Evolutionary conservation across 2,329 filamentous ascomycete genomes (phyloP), one percentile per base, ranked within the genome.

Genomic region (Conoideocrella luteorostrata): DNA sequence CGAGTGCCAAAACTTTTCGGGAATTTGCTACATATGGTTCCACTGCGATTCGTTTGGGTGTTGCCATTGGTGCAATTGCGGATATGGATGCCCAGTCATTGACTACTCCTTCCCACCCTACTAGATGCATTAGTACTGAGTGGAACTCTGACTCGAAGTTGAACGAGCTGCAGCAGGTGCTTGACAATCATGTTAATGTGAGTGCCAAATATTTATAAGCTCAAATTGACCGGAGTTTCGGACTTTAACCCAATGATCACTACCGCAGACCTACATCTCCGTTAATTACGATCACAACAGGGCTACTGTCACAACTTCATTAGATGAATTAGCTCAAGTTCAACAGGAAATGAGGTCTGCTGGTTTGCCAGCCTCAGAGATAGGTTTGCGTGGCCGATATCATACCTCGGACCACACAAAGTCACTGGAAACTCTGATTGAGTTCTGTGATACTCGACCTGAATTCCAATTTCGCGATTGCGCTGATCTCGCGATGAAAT

Each of bases 241-340:
- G 32, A 34, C 32, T 34, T 18, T 13, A 34, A 34, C 32, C 32
- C 32, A 15, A 34, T 18, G 32, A 18, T 34, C 11, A 34, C 32
- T 2, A 34, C 32, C 7, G 10, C 26, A 67, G 48, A 57, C 63
- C 4, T 69, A 68, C 42, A 45, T 65, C 11, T 63, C 66, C 4
- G 63, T 67, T 5, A 26, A 52, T 5, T 64, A 57, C 35, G 67
- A 70, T 46, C 56, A 65, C 28, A 52, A 57, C 4, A 50, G 65
- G 5, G 61, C 59, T 5, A 68, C 65, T 0, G 39, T 70, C 15
- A 69, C 59, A 5, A 57, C 56, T 9, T 34, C 32, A 18, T 17
- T 11, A 13, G 32, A 9, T 15, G 32, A 15, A 10, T 18, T 34
- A 18, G 32, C 32, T 18, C 32, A 34, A 9, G 32, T 34, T 6